phyloP scores from a whole-genome alignment of 2,329 filamentous ascomycete genomes.

The Penicillium sp. region DNA sequence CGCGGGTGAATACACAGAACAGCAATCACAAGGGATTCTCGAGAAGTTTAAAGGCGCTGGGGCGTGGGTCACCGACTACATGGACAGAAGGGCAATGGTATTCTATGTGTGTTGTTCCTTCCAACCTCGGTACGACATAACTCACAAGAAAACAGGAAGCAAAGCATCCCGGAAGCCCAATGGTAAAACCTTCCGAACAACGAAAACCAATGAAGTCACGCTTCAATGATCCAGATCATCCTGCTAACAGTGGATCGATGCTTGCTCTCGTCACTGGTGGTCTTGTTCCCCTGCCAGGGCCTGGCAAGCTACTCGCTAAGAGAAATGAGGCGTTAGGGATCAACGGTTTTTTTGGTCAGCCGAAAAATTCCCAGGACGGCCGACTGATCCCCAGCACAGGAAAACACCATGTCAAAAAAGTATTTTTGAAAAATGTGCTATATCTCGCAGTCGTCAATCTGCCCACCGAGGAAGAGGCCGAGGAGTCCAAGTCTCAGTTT shows the following conservation, averaged over 20 bases:
- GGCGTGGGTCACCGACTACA: neutral
- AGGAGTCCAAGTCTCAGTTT: too few relatives aligned
- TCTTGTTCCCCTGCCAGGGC: neutral
- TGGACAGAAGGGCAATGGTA: neutral
- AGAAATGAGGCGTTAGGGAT: neutral
- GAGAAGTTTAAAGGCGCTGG: neutral
- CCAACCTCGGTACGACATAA: neutral
- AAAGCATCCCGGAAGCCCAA: neutral
- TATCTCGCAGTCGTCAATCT: neutral
- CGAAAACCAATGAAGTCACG: too few relatives aligned
- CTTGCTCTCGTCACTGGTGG: neutral
- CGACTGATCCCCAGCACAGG: too few relatives aligned
- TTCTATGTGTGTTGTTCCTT: neutral
- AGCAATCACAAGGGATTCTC: neutral
- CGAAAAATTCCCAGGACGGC: too few relatives aligned
- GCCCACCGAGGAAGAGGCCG: neutral
- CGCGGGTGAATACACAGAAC: neutral
- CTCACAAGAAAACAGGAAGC: neutral
- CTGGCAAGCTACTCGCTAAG: neutral
- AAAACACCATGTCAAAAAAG: neutral
- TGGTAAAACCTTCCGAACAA: neutral
- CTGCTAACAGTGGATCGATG: neutral
- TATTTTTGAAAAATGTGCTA: neutral
- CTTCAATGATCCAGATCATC: too few relatives aligned
- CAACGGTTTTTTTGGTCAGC: neutral